These are phyloP conservation scores for Musa acuminata DNA, from an alignment of 176 grass and related monocot genomes.

Conservation along the genomic window DNA sequence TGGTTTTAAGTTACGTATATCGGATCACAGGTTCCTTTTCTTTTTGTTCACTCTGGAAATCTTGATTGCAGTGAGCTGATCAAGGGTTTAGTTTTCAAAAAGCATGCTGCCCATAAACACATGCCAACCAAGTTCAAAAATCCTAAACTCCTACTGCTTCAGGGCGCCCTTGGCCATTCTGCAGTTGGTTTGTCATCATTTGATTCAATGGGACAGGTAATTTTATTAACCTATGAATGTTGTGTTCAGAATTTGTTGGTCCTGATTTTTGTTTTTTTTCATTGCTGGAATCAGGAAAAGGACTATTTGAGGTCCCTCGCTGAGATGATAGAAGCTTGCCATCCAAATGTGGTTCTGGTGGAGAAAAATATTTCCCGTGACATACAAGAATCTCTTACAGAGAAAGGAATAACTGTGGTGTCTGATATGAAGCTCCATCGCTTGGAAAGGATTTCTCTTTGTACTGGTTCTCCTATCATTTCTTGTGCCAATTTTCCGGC, in stretches of 20 bases:
- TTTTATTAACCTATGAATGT: not conserved
- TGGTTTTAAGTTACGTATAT: not conserved
- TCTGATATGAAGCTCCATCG: conserved; percentile 67
- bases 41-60: conserved; percentile 8
- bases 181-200: conserved; percentile 78
- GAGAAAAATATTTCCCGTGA: conserved; percentile 80
- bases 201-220: conserved; percentile 74
- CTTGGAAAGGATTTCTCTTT: conserved; percentile 61
- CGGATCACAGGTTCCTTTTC: not conserved
- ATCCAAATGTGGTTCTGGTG: conserved; percentile 73
- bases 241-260: not conserved
- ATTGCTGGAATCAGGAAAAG: conserved; percentile 51
- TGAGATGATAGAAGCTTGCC: conserved; percentile 69
- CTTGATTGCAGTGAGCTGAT: conserved; percentile 71
- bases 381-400: conserved; percentile 65
- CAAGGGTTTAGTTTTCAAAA: conserved; percentile 92
- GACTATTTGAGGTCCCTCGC: conserved; percentile 45
- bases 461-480: conserved; percentile 72
- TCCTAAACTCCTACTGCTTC: conserved; percentile 76
- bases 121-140: conserved; percentile 73
- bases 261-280: conserved; percentile 17
- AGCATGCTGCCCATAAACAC: conserved; percentile 92
- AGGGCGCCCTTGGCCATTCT: conserved; percentile 71
- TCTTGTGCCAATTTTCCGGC: conserved; percentile 60
- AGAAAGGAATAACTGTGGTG: conserved; percentile 59